phyloP scores from a whole-genome alignment of 2,329 filamentous ascomycete genomes.

The Sphaerulina vaccinii region DNA sequence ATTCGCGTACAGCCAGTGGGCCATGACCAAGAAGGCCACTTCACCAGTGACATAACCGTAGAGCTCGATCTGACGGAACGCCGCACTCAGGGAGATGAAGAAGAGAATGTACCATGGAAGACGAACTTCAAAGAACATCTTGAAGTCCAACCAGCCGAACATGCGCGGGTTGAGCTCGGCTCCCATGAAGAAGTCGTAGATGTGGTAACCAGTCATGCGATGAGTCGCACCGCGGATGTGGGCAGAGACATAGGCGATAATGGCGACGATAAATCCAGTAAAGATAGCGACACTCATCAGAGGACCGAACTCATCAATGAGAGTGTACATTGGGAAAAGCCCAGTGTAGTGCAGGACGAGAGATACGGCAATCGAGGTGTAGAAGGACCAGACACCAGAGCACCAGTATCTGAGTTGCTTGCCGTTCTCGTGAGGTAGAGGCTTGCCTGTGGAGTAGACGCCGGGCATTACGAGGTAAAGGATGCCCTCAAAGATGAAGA shows the following conservation, averaged over 20 bases:
- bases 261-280: slow-evolving; percentile 79
- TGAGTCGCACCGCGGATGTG: slow-evolving; percentile 77
- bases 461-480: slow-evolving; percentile 86
- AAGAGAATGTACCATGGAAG: slow-evolving; percentile 91
- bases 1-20: slow-evolving; percentile 88
- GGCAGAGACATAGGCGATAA: slow-evolving; percentile 84
- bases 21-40: slow-evolving; percentile 79
- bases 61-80: slow-evolving; percentile 76
- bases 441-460: slow-evolving; percentile 83
- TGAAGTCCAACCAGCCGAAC: slow-evolving; percentile 75
- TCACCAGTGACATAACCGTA: slow-evolving; percentile 87
- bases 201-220: slow-evolving; percentile 79
- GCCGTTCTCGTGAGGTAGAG: slow-evolving; percentile 75
- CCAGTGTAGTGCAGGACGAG: slow-evolving; percentile 76
- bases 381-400: slow-evolving; percentile 84
- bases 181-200: slow-evolving; percentile 92
- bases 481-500: slow-evolving; percentile 78
- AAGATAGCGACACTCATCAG: slow-evolving; percentile 90
- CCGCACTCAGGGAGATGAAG: slow-evolving; percentile 71
- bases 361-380: slow-evolving; percentile 73
- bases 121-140: slow-evolving; percentile 94
- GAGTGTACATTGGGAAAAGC: slow-evolving; percentile 82
- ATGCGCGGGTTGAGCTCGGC: slow-evolving; percentile 83
- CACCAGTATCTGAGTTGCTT: slow-evolving; percentile 94
- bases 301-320: slow-evolving; percentile 93